phyloP scores from a whole-genome alignment of 345 rosid genomes.

The rapeseed (Brassica napus) region DNA sequence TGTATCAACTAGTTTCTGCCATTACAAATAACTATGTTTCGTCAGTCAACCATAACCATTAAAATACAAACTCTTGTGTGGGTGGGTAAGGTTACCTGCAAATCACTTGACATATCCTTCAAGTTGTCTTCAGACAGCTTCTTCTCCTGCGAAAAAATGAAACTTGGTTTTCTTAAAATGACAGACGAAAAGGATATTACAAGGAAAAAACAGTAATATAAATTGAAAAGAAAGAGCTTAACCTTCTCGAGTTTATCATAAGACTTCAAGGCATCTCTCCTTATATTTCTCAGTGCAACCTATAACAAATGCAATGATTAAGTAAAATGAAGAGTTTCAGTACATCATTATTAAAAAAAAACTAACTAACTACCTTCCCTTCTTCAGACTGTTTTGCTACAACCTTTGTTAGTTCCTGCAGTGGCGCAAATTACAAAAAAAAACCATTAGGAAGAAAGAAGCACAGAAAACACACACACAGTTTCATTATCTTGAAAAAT shows the following conservation, averaged over 20 bases:
- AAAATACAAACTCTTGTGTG: neutral
- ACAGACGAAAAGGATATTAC: neutral
- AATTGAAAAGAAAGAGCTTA: neutral
- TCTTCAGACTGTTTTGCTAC: conserved; percentile 94
- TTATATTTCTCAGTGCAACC: conserved; percentile 91
- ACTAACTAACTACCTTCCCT: conserved; percentile 80
- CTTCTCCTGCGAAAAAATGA: conserved; percentile 59
- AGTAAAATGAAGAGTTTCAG: neutral
- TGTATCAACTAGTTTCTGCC: conserved; percentile 84
- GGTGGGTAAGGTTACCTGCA: conserved; percentile 59
- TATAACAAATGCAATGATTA: conserved; percentile 14
- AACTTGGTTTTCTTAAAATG: neutral
- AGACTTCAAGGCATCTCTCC: conserved; percentile 90
- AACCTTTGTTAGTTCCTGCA: conserved; percentile 80
- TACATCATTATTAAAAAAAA: neutral
- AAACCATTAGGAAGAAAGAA: too few relatives aligned
- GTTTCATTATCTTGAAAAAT: neutral
- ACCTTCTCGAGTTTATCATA: conserved; percentile 96
- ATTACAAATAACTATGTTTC: neutral
- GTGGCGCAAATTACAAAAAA: conserved; percentile 2
- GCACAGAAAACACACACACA: neutral
- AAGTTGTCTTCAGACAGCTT: conserved; percentile 97
- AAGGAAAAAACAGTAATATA: neutral
- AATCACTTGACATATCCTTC: conserved; percentile 84
- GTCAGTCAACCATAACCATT: conserved; percentile 9